Percentiles rank a stretch among this genome's conserved stretches.
Conservation (phyloP, 805 yeast genomes). For the Phaffomyces antillensis region DNA sequence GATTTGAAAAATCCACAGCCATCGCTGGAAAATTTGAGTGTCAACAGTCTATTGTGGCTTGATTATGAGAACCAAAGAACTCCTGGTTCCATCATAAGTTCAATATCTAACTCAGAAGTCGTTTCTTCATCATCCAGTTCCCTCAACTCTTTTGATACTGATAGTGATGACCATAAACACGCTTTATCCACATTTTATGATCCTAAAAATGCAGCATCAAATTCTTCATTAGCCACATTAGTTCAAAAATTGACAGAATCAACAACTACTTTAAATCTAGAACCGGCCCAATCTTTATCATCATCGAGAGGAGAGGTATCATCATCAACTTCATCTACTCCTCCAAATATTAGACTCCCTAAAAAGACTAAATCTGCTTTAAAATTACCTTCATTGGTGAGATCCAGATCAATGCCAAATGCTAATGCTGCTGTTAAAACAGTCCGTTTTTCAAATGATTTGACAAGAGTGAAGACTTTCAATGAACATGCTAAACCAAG, state of each 20-base stretch:
- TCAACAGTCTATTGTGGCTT: slow-evolving; percentile 6
- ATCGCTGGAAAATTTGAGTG: slow-evolving; percentile 3
- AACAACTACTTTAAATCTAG: slow-evolving; percentile 17
- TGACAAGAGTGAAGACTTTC: slow-evolving; percentile 59
- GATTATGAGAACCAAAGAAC: slow-evolving; percentile 1
- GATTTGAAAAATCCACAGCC: not conserved
- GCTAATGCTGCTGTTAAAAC: slow-evolving; percentile 31
- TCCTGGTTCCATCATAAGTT: not conserved
- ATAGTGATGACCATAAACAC: slow-evolving; percentile 14
- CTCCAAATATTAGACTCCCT: slow-evolving; percentile 5
- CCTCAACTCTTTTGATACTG: slow-evolving; percentile 17
- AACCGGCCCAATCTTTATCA: not conserved
- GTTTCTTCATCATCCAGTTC: slow-evolving; percentile 12
- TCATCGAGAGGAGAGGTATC: too few relatives aligned
- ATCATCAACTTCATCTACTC: not conserved
- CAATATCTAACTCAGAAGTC: slow-evolving; percentile 2
- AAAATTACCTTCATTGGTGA: slow-evolving; percentile 35
- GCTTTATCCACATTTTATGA: slow-evolving; percentile 7
- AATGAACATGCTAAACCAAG: slow-evolving; percentile 54
- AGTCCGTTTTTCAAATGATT: slow-evolving; percentile 55
- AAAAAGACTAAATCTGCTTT: slow-evolving; percentile 32
- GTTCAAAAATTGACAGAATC: slow-evolving; percentile 19
- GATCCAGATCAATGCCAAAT: slow-evolving; percentile 43
- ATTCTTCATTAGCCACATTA: slow-evolving; percentile 20
- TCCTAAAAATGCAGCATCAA: slow-evolving; percentile 9